These are phyloP conservation scores for Simplicillium sp. DNA, from an alignment of 2,329 filamentous ascomycete genomes.

Conservation along the genomic window DNA sequence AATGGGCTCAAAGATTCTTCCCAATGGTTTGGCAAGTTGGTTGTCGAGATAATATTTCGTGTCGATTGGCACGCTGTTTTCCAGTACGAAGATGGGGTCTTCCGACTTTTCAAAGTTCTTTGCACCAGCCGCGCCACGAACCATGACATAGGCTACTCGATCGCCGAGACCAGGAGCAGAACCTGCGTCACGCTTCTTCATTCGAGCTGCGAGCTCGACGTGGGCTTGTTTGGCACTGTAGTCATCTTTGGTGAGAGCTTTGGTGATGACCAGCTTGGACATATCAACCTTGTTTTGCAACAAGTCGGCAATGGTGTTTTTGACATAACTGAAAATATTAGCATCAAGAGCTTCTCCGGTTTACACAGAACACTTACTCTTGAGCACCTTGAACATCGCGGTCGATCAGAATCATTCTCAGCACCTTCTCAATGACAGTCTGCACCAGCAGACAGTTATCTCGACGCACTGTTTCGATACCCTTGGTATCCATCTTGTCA, in stretches of 20 bases:
- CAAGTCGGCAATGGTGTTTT: constrained; percentile 87
- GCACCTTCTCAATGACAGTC: constrained; percentile 92
- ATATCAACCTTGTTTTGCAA: constrained; percentile 97
- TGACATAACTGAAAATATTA: constrained; percentile 55
- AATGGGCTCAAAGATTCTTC: constrained; percentile 95
- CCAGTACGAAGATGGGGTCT: constrained; percentile 92
- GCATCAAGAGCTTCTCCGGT: too few species aligned
- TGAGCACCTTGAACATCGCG: constrained; percentile 83
- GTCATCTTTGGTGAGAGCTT: constrained; percentile 82
- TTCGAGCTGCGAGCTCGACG: constrained; percentile 87
- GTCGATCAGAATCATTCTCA: constrained; percentile 93
- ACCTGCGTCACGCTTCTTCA: constrained; percentile 93
- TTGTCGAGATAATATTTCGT: constrained; percentile 99
- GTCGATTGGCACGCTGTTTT: constrained; percentile 96
- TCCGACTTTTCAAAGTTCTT: constrained; percentile 98
- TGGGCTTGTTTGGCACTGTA: constrained; percentile 93
- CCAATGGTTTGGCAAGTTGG: constrained; percentile 88
- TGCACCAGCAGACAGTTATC: constrained; percentile 95
- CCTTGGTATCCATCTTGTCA: constrained; percentile 99
- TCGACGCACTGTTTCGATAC: constrained; percentile 94
- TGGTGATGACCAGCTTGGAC: constrained; percentile 98
- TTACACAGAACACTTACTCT: constrained; percentile 35
- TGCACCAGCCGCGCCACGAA: constrained; percentile 78
- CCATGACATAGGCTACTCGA: constrained; percentile 95
- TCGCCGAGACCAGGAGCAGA: constrained; percentile 89